Evolutionary conservation across 2,329 filamentous ascomycete species (phyloP), one percentile per base, ranked within the genome.

Genomic region (Colletotrichum sp.): DNA sequence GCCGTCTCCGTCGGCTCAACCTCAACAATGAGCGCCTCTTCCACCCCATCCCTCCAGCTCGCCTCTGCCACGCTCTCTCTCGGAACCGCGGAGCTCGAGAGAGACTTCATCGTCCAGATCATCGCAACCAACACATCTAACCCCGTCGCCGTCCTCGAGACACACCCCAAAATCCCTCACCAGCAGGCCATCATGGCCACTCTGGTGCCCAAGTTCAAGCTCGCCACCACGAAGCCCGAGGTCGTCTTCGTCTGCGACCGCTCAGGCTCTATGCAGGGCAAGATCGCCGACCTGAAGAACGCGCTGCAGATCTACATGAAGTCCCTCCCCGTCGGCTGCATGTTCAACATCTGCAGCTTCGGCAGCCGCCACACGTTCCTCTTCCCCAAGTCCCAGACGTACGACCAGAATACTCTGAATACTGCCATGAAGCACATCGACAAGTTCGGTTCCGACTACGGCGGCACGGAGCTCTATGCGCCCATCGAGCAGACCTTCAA

Each of bases 181-280:
- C 92, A 94, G 65, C 88, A 91, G 5, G 93, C 93, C 1, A 81
- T 95, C 74, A 94, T 96, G 93, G 86, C 90, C 0, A 94, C 93
- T 0, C 85, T 95, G 1, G 92, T 95, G 0, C 94, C 94, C 3
- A 92, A 91, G 77, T 94, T 95, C 83, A 86, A 87, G n/a, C 84
- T 94, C 0, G 90, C 91, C 0, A 81, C 88, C 0, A 86, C 88
- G 10, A 83, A 82, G 70, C 86, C 87, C 5, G 94, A 96, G 80
- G 88, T 96, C 26, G 90, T 95, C 21, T 95, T 96, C 78, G 85
- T 96, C 6, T 93, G 92, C 71, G 94, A 96, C 81, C 89, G 93
- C 67, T 94, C 92, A 72, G 93, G 93, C 0, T 94, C 92, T 74
- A 94, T 94, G 93, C 30, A 57, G 0, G 80, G 82, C 1, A 90